Evolutionary conservation across 1,284 basidiomycete genomes (phyloP).

Genomic region (Testicularia cyperi): DNA sequence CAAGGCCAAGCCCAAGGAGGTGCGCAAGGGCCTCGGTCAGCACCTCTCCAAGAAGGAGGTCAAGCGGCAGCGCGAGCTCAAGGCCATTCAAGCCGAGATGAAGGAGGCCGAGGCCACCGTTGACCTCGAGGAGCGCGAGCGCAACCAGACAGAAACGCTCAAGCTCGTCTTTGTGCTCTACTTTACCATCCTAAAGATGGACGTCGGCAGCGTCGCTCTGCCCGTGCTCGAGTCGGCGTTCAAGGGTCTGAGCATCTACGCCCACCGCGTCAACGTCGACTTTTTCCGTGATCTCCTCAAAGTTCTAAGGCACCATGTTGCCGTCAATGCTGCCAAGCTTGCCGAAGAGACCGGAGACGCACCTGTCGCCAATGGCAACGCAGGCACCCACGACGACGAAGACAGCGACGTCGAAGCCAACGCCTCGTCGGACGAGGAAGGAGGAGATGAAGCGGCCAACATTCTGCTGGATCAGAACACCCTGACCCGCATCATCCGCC

Average conservation of each 20-base stretch:
- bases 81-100: constrained; percentile 56
- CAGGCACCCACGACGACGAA: background rate
- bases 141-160: constrained; percentile 93
- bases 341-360: constrained; percentile 5
- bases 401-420: background rate
- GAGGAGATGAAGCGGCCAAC: constrained; percentile 8
- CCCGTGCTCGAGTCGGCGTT: constrained; percentile 84
- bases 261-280: constrained; percentile 96
- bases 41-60: constrained; percentile 56
- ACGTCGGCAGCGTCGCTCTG: constrained; percentile 66
- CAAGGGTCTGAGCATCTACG: constrained; percentile 86
- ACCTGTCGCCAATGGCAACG: background rate
- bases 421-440: constrained; percentile 2
- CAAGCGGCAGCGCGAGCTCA: constrained; percentile 50
- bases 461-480: constrained; percentile 20
- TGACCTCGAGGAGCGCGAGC: constrained; percentile 83
- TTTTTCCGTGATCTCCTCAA: constrained; percentile 94
- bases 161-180: constrained; percentile 97
- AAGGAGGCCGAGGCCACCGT: constrained; percentile 81
- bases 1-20: constrained; percentile 39
- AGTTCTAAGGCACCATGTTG: constrained; percentile 78
- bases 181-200: constrained; percentile 90
- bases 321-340: constrained; percentile 17
- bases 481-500: constrained; percentile 64
- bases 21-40: constrained; percentile 50